These are phyloP conservation scores for Dillenia suffruticosa DNA, from an alignment of 164 flowering plant species.

Conservation along the genomic window DNA sequence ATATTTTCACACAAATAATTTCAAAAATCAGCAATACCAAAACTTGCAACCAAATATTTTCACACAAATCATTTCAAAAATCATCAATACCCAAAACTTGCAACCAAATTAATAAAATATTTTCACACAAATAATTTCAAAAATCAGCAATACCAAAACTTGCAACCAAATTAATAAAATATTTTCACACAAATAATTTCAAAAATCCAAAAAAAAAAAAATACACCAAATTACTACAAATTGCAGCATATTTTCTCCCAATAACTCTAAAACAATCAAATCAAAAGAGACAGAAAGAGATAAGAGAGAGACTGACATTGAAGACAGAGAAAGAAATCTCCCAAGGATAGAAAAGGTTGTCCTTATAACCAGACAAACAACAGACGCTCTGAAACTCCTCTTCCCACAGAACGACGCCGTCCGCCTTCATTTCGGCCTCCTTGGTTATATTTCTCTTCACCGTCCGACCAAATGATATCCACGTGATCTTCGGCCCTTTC, in stretches of 20 bases:
- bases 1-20: background rate
- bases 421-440: slow-evolving; percentile 37
- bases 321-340: slow-evolving; percentile 71
- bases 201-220: background rate
- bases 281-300: background rate
- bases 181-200: background rate
- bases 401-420: slow-evolving; percentile 65
- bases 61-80: too few relatives aligned
- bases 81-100: too few relatives aligned
- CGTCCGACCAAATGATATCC: slow-evolving; percentile 59
- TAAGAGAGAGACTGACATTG: slow-evolving; percentile 51
- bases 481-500: slow-evolving; percentile 68
- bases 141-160: too few relatives aligned
- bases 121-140: too few relatives aligned
- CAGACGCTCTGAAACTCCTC: slow-evolving; percentile 82
- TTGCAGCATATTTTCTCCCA: background rate
- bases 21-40: too few relatives aligned
- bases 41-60: too few relatives aligned
- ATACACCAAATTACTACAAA: background rate
- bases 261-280: slow-evolving; percentile 4
- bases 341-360: slow-evolving; percentile 79
- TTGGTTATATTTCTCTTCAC: slow-evolving; percentile 74
- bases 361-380: slow-evolving; percentile 49
- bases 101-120: too few relatives aligned
- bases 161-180: background rate